Percentiles rank a stretch among this genome's conserved stretches.
Conservation (phyloP, 2,329 filamentous ascomycete genomes). For the Cladosporium sp. region DNA sequence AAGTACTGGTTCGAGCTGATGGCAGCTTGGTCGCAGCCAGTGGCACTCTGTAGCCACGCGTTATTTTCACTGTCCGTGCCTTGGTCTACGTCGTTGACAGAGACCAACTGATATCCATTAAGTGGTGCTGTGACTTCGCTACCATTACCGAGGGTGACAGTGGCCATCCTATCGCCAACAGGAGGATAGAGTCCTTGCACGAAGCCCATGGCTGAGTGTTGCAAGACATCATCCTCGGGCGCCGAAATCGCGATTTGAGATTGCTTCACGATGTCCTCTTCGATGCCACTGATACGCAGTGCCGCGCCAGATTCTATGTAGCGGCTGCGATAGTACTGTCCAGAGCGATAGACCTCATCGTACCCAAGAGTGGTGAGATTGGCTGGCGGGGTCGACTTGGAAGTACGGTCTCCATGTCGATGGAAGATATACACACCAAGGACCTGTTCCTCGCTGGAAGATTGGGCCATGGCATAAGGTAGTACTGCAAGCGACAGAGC, state of each 20-base stretch:
- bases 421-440: constrained; percentile 82
- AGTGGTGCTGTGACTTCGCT: constrained; percentile 63
- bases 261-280: constrained; percentile 59
- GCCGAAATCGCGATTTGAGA: constrained; percentile 69
- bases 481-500: constrained; percentile 20
- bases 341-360: constrained; percentile 66
- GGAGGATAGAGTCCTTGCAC: constrained; percentile 88
- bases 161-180: constrained; percentile 47
- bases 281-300: constrained; percentile 62
- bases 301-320: constrained; percentile 63
- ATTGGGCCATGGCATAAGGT: constrained; percentile 24
- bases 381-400: constrained; percentile 68
- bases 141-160: constrained; percentile 67
- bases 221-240: constrained; percentile 68
- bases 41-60: constrained; percentile 56
- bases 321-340: constrained; percentile 68
- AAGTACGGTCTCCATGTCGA: constrained; percentile 82
- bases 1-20: constrained; percentile 59
- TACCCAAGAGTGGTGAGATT: constrained; percentile 76
- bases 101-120: constrained; percentile 78
- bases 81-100: constrained; percentile 59
- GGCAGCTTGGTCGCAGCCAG: constrained; percentile 51
- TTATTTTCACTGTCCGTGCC: constrained; percentile 57
- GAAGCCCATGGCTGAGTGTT: constrained; percentile 75
- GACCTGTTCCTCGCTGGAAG: constrained; percentile 55